phyloP scores from a whole-genome alignment of 2,329 filamentous ascomycete genomes.

The Waltergamsia citrina region DNA sequence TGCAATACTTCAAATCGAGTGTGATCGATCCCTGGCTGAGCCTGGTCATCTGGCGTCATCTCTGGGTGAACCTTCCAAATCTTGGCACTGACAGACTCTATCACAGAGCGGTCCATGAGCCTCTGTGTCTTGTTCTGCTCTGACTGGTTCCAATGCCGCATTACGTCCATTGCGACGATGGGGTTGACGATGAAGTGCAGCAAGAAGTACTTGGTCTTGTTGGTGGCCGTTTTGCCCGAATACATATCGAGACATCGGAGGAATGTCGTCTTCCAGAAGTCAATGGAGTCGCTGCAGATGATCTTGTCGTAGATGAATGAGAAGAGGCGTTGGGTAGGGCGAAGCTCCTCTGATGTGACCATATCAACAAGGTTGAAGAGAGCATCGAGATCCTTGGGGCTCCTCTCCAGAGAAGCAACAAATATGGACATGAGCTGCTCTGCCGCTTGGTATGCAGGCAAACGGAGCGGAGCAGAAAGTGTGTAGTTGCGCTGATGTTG shows the following conservation, averaged over 20 bases:
- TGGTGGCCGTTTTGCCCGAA: slow-evolving; percentile 64
- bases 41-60: slow-evolving; percentile 73
- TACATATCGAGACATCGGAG: slow-evolving; percentile 85
- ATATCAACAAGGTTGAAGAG: slow-evolving; percentile 79
- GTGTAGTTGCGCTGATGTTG: slow-evolving; percentile 60
- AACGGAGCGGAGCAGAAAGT: slow-evolving; percentile 61
- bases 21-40: slow-evolving; percentile 83
- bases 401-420: slow-evolving; percentile 66
- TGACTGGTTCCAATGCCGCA: slow-evolving; percentile 63
- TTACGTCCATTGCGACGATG: slow-evolving; percentile 92
- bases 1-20: slow-evolving; percentile 94
- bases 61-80: slow-evolving; percentile 87
- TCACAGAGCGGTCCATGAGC: slow-evolving; percentile 77
- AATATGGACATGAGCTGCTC: slow-evolving; percentile 83
- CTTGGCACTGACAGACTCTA: slow-evolving; percentile 82
- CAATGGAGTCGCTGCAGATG: slow-evolving; percentile 74
- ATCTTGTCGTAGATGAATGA: slow-evolving; percentile 79
- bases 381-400: slow-evolving; percentile 69
- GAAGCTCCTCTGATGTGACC: slow-evolving; percentile 75
- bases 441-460: slow-evolving; percentile 80
- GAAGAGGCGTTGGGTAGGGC: slow-evolving; percentile 64
- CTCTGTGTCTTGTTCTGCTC: slow-evolving; percentile 50
- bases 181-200: slow-evolving; percentile 91
- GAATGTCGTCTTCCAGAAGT: slow-evolving; percentile 76
- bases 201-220: slow-evolving; percentile 87